phyloP scores from a whole-genome alignment of 176 grass and related monocot species.

The Aechmea fasciata region DNA sequence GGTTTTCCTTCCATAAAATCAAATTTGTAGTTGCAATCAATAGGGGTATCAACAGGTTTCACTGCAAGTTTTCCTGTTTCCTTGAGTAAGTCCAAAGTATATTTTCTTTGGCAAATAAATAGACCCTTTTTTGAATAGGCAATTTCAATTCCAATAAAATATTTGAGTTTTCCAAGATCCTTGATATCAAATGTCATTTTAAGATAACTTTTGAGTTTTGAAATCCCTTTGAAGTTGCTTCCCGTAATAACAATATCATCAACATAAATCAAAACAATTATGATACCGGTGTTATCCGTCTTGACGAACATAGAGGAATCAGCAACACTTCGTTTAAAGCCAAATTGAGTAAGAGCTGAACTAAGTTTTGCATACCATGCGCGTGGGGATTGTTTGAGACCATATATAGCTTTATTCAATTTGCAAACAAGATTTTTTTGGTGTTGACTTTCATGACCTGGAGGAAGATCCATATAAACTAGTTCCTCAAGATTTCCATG shows the following conservation, averaged over 20 bases:
- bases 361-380: neutral
- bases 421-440: neutral
- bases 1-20: neutral
- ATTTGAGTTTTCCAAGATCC: neutral
- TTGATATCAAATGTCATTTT: neutral
- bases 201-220: neutral
- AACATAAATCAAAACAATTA: neutral
- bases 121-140: too few species aligned
- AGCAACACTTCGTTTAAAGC: neutral
- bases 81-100: neutral
- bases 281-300: neutral
- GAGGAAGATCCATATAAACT: too few species aligned
- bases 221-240: neutral
- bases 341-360: too few species aligned
- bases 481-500: neutral
- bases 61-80: too few species aligned
- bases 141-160: neutral
- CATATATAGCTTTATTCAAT: neutral
- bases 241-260: neutral
- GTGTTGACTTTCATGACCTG: neutral
- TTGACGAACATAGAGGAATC: neutral
- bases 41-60: too few species aligned
- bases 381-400: neutral
- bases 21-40: too few species aligned
- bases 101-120: neutral